A percentile compares a stretch with the other conserved stretches of the same genome.
Conservation (phyloP, 2,329 filamentous ascomycete species). For the Colletotrichum sp. region DNA sequence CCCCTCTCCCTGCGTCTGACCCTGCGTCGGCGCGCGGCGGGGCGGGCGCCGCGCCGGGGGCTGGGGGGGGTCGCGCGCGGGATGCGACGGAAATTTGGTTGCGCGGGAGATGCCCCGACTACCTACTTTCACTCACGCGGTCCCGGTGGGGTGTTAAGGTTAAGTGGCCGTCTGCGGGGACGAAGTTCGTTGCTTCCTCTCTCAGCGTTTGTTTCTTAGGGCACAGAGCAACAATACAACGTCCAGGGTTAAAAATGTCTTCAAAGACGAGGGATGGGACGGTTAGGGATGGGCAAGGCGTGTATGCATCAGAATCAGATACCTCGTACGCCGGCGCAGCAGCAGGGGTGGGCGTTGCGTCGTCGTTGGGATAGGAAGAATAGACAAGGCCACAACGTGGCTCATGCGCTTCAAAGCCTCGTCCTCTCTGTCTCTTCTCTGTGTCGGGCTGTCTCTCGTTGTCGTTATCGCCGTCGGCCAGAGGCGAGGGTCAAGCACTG, state of each 20-base stretch:
- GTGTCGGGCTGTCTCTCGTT: background rate
- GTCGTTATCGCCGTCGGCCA: background rate
- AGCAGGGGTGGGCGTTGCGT: background rate
- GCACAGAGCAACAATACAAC: background rate
- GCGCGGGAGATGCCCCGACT: background rate
- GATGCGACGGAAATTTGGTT: background rate
- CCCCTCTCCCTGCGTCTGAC: too few relatives aligned
- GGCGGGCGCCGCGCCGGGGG: too few relatives aligned
- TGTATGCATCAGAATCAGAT: slow-evolving; percentile 16
- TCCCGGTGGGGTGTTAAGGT: background rate
- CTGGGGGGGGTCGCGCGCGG: background rate
- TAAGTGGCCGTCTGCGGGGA: slow-evolving; percentile 14
- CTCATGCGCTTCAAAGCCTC: background rate
- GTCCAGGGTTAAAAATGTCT: background rate
- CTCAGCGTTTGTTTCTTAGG: background rate
- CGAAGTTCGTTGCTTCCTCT: background rate
- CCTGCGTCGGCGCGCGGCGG: too few relatives aligned
- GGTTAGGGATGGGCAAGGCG: slow-evolving; percentile 16
- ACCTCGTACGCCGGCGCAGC: slow-evolving; percentile 2
- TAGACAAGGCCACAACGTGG: background rate
- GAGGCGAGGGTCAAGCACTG: background rate
- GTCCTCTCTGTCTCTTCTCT: background rate
- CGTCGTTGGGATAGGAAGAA: background rate
- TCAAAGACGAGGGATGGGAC: slow-evolving; percentile 4
- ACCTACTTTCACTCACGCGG: background rate